Evolutionary conservation across 352 stramenopile genomes (phyloP).

Genomic region (Stramenopiles sp.): DNA sequence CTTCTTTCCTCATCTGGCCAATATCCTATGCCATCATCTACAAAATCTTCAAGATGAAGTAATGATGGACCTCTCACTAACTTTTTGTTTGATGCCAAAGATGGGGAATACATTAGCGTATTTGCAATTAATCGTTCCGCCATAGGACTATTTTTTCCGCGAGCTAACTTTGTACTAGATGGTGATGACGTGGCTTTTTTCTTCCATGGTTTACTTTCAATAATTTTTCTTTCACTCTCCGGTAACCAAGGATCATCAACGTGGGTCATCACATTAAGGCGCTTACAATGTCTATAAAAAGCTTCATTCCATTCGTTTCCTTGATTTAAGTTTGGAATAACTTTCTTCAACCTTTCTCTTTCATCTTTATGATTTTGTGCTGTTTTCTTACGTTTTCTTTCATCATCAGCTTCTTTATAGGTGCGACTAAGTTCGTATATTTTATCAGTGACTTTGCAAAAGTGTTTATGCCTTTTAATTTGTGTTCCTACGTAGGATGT

Average conservation of each 20-base stretch:
- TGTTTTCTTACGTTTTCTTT: background rate
- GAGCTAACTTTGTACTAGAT: background rate
- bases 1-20: no score
- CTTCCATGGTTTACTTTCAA: background rate
- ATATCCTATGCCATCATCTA: background rate
- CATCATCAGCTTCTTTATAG: background rate
- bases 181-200: background rate
- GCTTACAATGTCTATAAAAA: background rate
- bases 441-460: background rate
- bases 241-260: background rate
- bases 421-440: background rate
- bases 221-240: background rate
- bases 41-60: background rate
- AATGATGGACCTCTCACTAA: background rate
- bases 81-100: background rate
- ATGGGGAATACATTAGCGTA: background rate
- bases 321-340: slow-evolving; percentile 3
- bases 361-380: background rate
- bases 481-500: background rate
- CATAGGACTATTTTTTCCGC: background rate
- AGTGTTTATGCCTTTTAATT: background rate
- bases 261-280: background rate
- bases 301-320: background rate
- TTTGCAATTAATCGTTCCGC: background rate
- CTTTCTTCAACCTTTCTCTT: background rate